Evolutionary conservation across 768 basidiomycete genomes (phyloP).

Genomic region (Strobilomyces confusus): DNA sequence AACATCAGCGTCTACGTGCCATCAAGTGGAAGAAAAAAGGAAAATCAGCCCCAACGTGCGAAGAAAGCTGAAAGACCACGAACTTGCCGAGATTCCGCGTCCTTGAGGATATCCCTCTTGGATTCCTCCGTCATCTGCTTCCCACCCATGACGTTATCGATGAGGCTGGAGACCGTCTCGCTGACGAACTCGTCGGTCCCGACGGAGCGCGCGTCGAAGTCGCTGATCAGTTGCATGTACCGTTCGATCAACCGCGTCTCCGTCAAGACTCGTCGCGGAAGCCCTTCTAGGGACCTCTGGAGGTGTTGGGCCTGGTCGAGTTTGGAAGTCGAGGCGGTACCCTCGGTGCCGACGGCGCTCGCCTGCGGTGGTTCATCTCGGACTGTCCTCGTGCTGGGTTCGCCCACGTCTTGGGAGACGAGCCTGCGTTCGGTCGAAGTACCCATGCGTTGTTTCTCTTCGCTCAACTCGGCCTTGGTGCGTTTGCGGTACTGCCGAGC

Average conservation of each 20-base stretch:
- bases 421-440: constrained; percentile 3
- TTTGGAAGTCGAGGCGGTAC: constrained; percentile 3
- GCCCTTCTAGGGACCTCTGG: constrained; percentile 33
- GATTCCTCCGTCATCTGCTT: constrained; percentile 30
- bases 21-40: background rate
- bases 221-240: constrained; percentile 36
- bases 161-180: constrained; percentile 34
- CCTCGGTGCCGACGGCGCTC: background rate
- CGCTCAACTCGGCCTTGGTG: constrained; percentile 12
- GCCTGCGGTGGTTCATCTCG: background rate
- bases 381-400: background rate
- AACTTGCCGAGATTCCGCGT: constrained; percentile 37
- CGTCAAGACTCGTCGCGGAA: constrained; percentile 38
- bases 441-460: constrained; percentile 5
- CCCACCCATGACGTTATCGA: constrained; percentile 39
- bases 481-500: constrained; percentile 43
- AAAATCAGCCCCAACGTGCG: background rate
- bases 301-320: constrained; percentile 12
- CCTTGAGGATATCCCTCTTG: constrained; percentile 41
- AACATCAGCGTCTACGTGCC: constrained; percentile 34
- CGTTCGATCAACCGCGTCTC: constrained; percentile 38
- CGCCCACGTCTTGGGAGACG: background rate
- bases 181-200: constrained; percentile 22
- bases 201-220: constrained; percentile 6
- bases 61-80: constrained; percentile 7